Evolutionary conservation across 2,329 filamentous ascomycete genomes (phyloP).

Genomic region (Onygenales sp.): DNA sequence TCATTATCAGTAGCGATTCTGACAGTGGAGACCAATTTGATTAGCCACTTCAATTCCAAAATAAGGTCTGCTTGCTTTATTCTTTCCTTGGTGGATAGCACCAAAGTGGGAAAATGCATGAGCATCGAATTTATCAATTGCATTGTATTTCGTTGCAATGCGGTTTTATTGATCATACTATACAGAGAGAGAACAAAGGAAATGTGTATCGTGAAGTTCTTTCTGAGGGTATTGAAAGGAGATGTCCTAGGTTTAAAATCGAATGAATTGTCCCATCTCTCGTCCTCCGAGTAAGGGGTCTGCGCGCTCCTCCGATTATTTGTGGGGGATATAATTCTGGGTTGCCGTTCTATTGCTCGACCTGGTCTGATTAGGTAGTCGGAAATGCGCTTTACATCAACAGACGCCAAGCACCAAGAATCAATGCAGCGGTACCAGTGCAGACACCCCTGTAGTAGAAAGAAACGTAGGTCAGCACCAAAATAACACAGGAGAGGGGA

Average conservation of each 20-base stretch:
- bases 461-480: constrained; percentile 17
- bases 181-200: constrained; percentile 1
- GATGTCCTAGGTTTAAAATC: not conserved
- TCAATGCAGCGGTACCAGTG: constrained; percentile 55
- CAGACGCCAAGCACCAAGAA: constrained; percentile 58
- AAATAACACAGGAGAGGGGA: not conserved
- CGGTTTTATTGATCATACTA: not conserved
- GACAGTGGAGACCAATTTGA: not conserved
- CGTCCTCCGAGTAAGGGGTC: not conserved
- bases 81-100: too few species aligned
- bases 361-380: not conserved
- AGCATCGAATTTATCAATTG: not conserved
- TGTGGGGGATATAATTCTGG: not conserved
- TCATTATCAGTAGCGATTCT: not conserved
- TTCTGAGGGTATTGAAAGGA: not conserved
- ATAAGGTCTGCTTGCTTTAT: too few species aligned
- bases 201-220: constrained; percentile 3
- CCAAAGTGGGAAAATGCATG: not conserved
- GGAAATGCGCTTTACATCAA: constrained; percentile 42
- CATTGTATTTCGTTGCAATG: not conserved
- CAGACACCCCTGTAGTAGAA: constrained; percentile 46
- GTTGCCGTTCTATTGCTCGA: not conserved
- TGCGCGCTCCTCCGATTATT: too few species aligned
- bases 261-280: not conserved
- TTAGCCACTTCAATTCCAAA: too few species aligned